These are phyloP conservation scores for Tetrahymena borealis DNA, from an alignment of 73 alveolate genomes.

Conservation along the genomic window DNA sequence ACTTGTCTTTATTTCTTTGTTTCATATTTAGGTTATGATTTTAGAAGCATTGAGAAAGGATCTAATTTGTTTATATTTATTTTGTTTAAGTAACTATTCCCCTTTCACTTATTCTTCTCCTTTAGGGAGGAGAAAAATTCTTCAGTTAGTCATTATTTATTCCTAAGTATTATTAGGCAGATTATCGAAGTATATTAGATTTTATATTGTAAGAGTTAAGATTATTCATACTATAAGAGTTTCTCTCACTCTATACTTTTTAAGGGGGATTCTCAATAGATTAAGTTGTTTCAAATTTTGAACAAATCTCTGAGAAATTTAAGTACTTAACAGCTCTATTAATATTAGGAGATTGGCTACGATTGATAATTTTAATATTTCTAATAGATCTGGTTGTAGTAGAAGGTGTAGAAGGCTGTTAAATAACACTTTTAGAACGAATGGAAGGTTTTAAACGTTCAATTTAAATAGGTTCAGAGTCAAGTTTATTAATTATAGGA, in stretches of 20 bases:
- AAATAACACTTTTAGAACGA: not conserved
- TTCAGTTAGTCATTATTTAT: not conserved
- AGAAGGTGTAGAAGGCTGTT: not conserved
- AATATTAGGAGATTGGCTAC: not conserved
- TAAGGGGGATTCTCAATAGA: not conserved
- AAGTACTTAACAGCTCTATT: not conserved
- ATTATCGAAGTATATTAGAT: not conserved
- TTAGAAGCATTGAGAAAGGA: too few species aligned
- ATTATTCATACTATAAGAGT: not conserved
- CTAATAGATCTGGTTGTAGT: not conserved
- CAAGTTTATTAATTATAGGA: not conserved
- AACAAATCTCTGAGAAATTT: not conserved
- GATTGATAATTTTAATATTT: not conserved
- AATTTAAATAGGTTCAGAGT: not conserved
- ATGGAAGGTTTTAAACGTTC: not conserved
- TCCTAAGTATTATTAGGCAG: not conserved
- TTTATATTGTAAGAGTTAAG: not conserved
- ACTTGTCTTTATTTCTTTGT: too few species aligned
- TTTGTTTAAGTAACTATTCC: not conserved
- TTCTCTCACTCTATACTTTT: not conserved
- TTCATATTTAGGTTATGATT: too few species aligned
- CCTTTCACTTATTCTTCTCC: not conserved
- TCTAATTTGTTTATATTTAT: too few species aligned
- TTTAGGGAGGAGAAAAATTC: too few species aligned
- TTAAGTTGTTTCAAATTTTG: not conserved